Evolutionary conservation across 2,329 filamentous ascomycete species (phyloP).

Genomic region (Mycosphaerella sp.): DNA sequence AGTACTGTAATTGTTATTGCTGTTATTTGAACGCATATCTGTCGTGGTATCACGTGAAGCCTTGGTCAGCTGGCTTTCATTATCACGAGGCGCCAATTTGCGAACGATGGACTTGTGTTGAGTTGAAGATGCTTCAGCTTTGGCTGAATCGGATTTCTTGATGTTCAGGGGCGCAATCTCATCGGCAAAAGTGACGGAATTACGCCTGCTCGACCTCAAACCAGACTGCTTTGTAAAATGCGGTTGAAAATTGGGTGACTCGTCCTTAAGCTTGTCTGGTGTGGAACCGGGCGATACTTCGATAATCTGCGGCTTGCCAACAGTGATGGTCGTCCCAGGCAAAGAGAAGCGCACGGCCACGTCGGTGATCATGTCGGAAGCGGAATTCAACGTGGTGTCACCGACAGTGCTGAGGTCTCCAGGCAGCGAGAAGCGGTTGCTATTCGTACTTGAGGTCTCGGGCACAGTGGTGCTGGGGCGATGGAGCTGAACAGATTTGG

Average conservation of each 20-base stretch:
- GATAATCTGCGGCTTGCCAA: conserved; percentile 33
- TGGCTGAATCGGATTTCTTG: conserved; percentile 27
- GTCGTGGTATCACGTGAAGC: conserved; percentile 24
- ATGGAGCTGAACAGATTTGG: conserved; percentile 31
- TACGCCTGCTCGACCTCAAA: conserved; percentile 19
- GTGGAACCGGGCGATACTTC: conserved; percentile 30
- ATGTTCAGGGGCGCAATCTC: conserved; percentile 34
- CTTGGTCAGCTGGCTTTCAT: conserved; percentile 18
- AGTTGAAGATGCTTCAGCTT: conserved; percentile 17
- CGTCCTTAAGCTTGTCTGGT: conserved; percentile 24
- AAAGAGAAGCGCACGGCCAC: conserved; percentile 36
- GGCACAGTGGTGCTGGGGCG: conserved; percentile 21
- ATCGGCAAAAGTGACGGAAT: conserved; percentile 33
- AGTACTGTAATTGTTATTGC: conserved; percentile 16
- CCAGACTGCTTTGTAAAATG: conserved; percentile 16
- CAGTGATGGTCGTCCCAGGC: conserved; percentile 34
- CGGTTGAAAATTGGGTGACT: conserved; percentile 17
- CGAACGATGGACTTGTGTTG: conserved; percentile 28
- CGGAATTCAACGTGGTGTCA: conserved; percentile 30
- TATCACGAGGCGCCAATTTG: conserved; percentile 26
- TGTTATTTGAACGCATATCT: conserved; percentile 24
- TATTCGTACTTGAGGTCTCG: conserved; percentile 23
- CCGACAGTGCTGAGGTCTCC: conserved; percentile 31
- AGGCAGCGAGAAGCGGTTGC: conserved; percentile 31
- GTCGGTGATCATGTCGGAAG: conserved; percentile 34